Base-by-base conservation (phyloP, 495 filamentous ascomycete species). In the Aspergillus egyptiacus region DNA sequence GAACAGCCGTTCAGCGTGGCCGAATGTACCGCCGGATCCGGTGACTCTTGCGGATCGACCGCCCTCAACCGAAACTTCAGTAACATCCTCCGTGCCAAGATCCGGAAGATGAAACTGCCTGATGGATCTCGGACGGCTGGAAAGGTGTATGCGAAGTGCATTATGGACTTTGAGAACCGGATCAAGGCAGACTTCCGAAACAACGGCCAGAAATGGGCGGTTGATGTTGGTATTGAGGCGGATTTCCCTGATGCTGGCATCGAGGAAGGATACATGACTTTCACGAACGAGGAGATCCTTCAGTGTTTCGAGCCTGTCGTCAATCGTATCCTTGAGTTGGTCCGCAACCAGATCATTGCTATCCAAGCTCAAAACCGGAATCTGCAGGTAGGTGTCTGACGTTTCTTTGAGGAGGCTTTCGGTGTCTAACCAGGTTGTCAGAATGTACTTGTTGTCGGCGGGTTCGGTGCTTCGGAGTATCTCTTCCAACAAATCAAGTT, bases 121-220 rank as follows among this genome's bases (percentile, higher is more conserved):
- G 84, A 87, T 61, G 85, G 84, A 13, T 87, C 84, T 17, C 82
- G 78, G 49, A 86, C 82, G 19, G 85, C 85, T 15, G 84, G 85
- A 24, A 84, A 83, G 64, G 84, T 89, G 11, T 89, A 89, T 56
- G 84, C 85, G 32, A 88, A 88, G 62, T 89, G 85, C 68, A 88
- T 89, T 54, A 87, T 87, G 83, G 85, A 89, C 63, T 89, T 89
- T 58, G 85, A 89, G 68, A 88, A 89, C 64, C 73, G 85, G 36
- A 86, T 89, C 69, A 89, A 89, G 63, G 85, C 85, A 24, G 85
- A 88, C 59, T 89, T 89, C 78, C 78, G 85, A 36, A 88, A 88
- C 64, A 89, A 88, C 55, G 82, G 85, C 7, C 83, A 86, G 59
- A 88, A 87, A 61, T 89, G 85, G 85, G 85, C 85, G 8, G 85